Evolutionary conservation across 257 asterid species (phyloP), one percentile per base, ranked within the genome.

Genomic region (Jacaranda copaia): DNA sequence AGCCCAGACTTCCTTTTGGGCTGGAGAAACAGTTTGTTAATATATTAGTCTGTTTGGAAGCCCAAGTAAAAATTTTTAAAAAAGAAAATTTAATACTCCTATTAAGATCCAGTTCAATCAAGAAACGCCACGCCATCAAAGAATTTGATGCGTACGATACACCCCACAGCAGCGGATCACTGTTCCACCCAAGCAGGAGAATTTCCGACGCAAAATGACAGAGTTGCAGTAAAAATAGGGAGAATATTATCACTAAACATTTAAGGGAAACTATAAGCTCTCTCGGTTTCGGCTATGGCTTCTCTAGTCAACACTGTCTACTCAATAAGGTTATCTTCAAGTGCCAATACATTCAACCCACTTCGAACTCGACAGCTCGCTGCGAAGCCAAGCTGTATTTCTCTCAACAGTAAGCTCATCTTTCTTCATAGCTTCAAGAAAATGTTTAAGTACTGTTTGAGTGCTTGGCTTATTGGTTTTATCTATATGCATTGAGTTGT

Each of bases 281-380:
- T 53, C 25, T 53, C 20, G 32, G 42, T 63, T 45, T 72, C 68
- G 4, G 53, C 88, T 62, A 94, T 94, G 98, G 90, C 95, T 62
- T 84, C 93, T 55, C 59, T 91, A 8, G 78, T 91, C 58, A 84
- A 88, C 84, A 68, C 86, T 32, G 72, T 72, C 49, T 81, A 80
- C 79, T 83, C 89, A 36, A 42, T 80, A 0, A 80, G 82, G 80
- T 72, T 89, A 61, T 84, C 86, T 62, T 74, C 90, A 68, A 63
- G 68, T 53, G 63, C 77, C 18, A 83, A 48, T 5, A 69, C 84
- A 18, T 62, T 78, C 66, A 81, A 32, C 75, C 85, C 82, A 2
- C 79, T 78, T 70, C 85, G 74, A 62, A 81, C 80, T 73, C 87
- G 85, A 35, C 84, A 40, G 43, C 83, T 87, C 39, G 61, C 84